Base-by-base conservation (phyloP, 768 basidiomycete genomes). In the Tricholoma flavovirens region DNA sequence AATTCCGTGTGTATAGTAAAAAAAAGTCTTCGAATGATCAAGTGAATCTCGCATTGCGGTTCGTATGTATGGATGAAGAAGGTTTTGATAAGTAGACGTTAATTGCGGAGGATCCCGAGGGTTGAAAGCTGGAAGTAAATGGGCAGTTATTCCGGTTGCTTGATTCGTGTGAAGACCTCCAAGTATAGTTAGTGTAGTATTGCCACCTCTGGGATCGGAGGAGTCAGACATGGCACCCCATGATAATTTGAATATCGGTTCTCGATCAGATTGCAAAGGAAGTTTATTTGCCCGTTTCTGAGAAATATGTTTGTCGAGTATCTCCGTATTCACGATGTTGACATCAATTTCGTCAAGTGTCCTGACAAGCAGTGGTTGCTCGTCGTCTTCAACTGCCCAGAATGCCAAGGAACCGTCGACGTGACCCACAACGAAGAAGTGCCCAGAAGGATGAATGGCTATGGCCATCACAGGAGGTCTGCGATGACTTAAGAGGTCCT, bases 241-340 rank as follows among this genome's bases (percentile, higher is more conserved):
- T 0, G 87, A 75, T 5, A 95, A 74, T 66, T 90, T 93, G 77
- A 89, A 93, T 32, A 97, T 82, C 4, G 93, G 90, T 63, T 94
- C 92, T 61, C 85, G 59, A 19, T 70, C 64, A 24, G 59, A 51
- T 15, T 53, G 51, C 32, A 59, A 51, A 4, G 56, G 51, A 6
- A 60, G 46, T 15, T 63, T 59, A 10, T 61, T 58, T 7, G 61
- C 62, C 4, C 58, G 53, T 22, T 62, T 26, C n/a, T 63, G 54
- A 2, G 65, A 63, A 3, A 76, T 66, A 21, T 71, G 66, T 32
- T 73, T 64, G 54, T 84, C 83, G 10, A 87, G 65, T 49, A 70
- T 67, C 3, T 70, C 67, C 1, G 73, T 69, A 62, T 86, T 74
- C n/a, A 84, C 74, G n/a, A 74, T 54, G 64, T 85, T 75, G 22